Base-by-base conservation (phyloP, 495 filamentous ascomycete genomes). In the Poronia punctata region DNA sequence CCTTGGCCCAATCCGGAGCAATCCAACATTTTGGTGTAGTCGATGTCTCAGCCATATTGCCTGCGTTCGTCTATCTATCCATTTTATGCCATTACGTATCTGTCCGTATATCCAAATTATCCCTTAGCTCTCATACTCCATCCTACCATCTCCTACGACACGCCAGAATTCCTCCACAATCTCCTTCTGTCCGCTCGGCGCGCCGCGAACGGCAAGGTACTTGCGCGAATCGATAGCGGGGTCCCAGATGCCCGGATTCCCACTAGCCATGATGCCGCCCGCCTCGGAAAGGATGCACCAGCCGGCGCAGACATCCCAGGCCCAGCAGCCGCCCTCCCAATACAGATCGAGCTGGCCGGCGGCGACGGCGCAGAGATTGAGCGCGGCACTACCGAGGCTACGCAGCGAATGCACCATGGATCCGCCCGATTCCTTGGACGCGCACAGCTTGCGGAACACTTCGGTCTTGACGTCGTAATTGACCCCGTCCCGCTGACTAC, bases 241-340 rank as follows among this genome's bases (percentile, higher is more conserved):
- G 25, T 84, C 68, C 88, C 86, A 92, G 45, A 72, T 73, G 3
- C 83, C 87, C 0, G 80, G 78, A 55, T 89, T 93, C 3, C 80
- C 85, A 54, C 81, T 76, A 3, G 76, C 86, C 58, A 95, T 78
- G 25, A 80, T 71, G 1, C 89, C 89, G 0, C 89, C 90, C 0
- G 88, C 85, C 63, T 96, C 90, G 15, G 66, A 68, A 12, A 96
- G 64, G 49, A 96, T 84, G 21, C 88, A 80, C 90, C 89, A 95
- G 0, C 80, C 90, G 6, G 90, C 89, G 49, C 82, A 84, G 9
- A 95, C 87, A 66, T 96, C 89, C 89, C 89, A 95, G 19, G 84
- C 86, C 83, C 86, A 95, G 58, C 84, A 90, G 6, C 90, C 89
- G 10, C 85, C 87, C 54, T 96, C 89, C 89, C 90, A 96, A 50